Evolutionary conservation across 2,329 filamentous ascomycete genomes (phyloP), one percentile per base, ranked within the genome.

Genomic region (Monosporascus sp.): DNA sequence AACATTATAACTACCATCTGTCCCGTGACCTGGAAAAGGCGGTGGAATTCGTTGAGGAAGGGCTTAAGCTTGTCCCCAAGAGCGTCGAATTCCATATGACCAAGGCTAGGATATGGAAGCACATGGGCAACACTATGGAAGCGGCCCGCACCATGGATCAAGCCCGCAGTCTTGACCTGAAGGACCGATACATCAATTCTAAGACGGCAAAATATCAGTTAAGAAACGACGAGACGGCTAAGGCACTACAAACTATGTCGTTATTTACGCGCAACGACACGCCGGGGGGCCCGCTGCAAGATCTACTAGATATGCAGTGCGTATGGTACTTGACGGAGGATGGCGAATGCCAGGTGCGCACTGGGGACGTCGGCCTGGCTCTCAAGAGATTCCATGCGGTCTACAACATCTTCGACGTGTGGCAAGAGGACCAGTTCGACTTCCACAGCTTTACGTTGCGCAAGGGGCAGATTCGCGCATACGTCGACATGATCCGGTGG

Each of bases 341-440:
- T 67, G 94, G 90, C 52, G 89, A 97, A 73, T 86, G 93, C 3
- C 91, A 92, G 69, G 78, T 89, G 53, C 86, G 94, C 49, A 88
- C 91, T 68, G 86, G 86, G 59, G 91, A 96, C 62, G 75, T 89
- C 47, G 90, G 88, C 4, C 79, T 97, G 54, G 93, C 95, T 0
- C 77, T 99, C 50, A 99, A 99, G 77, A 85, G 95, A 49, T 93
- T 97, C 72, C 89, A 92, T 60, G 80, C 89, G 22, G 83, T 99
- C 53, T 87, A 87, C 69, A 90, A 89, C 72, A 95, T 99, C 60
- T 99, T 99, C 65, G 93, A 97, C 60, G 85, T 90, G 20, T 99
- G 94, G 94, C 88, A 96, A 67, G 95, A 99, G 69, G 94, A 99
- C 64, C 94, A 99, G 67, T 97, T 97, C 65, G 94, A 99, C 70